Base-by-base conservation (phyloP, 2,329 filamentous ascomycete genomes). In the Emydomyces testavorans region DNA sequence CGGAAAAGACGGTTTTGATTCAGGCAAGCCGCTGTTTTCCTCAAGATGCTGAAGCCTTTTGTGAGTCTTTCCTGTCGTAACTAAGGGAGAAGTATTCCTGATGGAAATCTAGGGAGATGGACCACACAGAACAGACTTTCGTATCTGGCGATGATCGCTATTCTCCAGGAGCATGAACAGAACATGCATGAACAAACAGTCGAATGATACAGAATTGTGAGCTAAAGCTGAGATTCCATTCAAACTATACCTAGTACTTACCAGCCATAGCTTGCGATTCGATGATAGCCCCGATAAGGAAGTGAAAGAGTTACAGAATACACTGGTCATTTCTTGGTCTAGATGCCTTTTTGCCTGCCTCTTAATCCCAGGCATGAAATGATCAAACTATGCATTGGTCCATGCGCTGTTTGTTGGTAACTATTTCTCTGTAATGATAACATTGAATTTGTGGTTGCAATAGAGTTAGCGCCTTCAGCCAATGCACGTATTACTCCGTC, bases 61-160 rank as follows among this genome's bases (percentile, higher is more conserved):
- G 58, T 61, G 54, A 52, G 58, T 58, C 36, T 20, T 29, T 40
- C 23, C 13, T 31, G 10, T 13, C 26, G 15, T 3, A 23, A 26
- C 15, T 18, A 11, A 6, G 4, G 16, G 38, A 16, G 13, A 16
- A 13, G 21, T 10, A 6, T 4, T 21, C 7, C 23, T 28, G 16
- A 28, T 20, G 16, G 3, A 13, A 18, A 40, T 21, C 49, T 54
- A 61, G 59, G 57, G 54, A 49, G 50, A 20, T 56, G 55, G 54
- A 46, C 57, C 18, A 52, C 54, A 15, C 32, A 36, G 8, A 53
- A 55, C 41, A 50, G 57, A 32, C 44, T 51, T 16, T 46, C 53
- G 6, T 60, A 60, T 50, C 37, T 52, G 28, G 54, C 56, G 8
- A 58, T 61, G 54, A 54, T 50, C 34, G 52, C 47, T 34, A 46